Conservation (phyloP, 1,139 yeast species). For the Citeromyces hawaiiensis region DNA sequence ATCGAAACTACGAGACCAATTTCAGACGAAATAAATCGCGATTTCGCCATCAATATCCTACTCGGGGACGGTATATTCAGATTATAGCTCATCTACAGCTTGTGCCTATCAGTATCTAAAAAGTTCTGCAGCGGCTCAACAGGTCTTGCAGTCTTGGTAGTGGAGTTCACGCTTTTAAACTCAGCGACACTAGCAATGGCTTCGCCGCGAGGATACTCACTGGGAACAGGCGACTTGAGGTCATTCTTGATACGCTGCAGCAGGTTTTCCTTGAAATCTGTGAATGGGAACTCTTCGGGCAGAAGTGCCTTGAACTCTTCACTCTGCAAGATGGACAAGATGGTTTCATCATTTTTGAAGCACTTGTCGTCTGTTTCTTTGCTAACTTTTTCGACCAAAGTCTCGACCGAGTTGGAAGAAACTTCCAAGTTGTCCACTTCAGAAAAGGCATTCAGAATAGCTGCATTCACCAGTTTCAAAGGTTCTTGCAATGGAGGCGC, state of each 20-base stretch:
- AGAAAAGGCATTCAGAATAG: constrained; percentile 15
- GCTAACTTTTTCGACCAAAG: constrained; percentile 1
- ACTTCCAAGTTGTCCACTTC: constrained; percentile 11
- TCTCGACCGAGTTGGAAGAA: constrained; percentile 13
- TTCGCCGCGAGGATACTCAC: constrained; percentile 15
- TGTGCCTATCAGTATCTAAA: constrained; percentile 3
- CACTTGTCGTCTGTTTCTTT: not conserved
- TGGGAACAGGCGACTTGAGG: constrained; percentile 7
- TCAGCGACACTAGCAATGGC: constrained; percentile 21
- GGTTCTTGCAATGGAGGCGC: constrained; percentile 16
- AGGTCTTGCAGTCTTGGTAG: constrained; percentile 32
- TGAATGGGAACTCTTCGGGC: constrained; percentile 1
- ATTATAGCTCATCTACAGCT: not conserved
- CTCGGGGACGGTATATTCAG: no score
- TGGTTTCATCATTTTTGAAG: not conserved
- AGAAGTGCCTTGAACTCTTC: not conserved
- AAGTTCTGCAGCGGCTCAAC: constrained; percentile 4
- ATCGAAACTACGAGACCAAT: no score
- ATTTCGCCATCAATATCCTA: no score
- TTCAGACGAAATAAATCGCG: no score
- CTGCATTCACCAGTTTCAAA: constrained; percentile 10
- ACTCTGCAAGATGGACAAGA: not conserved
- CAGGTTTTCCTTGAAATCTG: constrained; percentile 7
- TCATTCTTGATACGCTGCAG: constrained; percentile 6
- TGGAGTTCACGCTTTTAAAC: constrained; percentile 26